Evolutionary conservation across 306 rosid species (phyloP).

Genomic region (Macrotyloma uniflorum): DNA sequence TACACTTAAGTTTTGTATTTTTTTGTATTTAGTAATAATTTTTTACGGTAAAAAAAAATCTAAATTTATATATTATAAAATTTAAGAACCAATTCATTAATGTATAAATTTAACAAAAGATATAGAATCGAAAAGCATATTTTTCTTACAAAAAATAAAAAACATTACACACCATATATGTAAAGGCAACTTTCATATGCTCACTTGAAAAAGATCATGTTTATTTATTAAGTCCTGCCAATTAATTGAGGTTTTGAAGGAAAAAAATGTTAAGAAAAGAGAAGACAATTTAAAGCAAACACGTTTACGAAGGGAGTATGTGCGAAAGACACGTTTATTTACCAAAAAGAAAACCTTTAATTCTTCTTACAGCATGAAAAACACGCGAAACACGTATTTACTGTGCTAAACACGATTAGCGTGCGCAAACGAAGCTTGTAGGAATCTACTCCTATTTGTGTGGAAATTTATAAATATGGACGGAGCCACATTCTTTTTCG

Average conservation of each 20-base stretch:
- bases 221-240: background rate
- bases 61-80: too few relatives aligned
- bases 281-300: background rate
- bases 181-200: background rate
- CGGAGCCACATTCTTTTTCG: background rate
- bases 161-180: background rate
- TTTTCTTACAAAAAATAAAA: too few relatives aligned
- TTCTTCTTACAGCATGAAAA: background rate
- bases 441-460: background rate
- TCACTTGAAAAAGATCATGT: background rate
- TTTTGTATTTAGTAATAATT: too few relatives aligned
- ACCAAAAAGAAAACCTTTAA: background rate
- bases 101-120: too few relatives aligned
- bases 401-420: background rate
- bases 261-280: background rate
- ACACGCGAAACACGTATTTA: constrained; percentile 7
- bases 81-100: too few relatives aligned
- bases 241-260: background rate
- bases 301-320: background rate
- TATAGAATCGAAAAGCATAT: too few relatives aligned
- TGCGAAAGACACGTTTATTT: background rate
- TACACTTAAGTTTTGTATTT: too few relatives aligned
- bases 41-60: too few relatives aligned
- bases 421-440: background rate
- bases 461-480: background rate